Percentiles rank a stretch among this genome's conserved stretches.
Evolutionary conservation across 306 rosid species (phyloP).

Genomic region (Cicer bijugum): DNA sequence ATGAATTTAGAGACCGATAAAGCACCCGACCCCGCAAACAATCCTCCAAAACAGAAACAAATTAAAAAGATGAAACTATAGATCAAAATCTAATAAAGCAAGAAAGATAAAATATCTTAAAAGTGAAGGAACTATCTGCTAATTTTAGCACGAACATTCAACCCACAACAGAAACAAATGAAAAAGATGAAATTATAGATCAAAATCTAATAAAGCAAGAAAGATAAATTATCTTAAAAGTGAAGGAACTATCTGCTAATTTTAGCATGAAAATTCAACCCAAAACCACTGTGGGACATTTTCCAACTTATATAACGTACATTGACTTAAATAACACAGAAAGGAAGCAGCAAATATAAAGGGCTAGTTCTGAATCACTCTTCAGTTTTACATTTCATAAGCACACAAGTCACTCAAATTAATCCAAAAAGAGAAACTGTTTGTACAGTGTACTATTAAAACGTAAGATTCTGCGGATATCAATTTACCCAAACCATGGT

Average conservation of each 20-base stretch:
- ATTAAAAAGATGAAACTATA: background rate
- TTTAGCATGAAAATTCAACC: background rate
- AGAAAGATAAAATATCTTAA: background rate
- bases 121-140: background rate
- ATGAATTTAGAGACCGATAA: background rate
- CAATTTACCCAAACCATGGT: background rate
- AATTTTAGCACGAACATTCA: background rate
- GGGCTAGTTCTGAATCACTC: background rate
- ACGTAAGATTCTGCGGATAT: background rate
- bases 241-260: background rate
- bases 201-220: background rate
- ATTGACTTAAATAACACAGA: background rate
- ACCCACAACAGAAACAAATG: background rate
- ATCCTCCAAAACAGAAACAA: background rate
- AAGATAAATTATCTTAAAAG: background rate
- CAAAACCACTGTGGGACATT: background rate
- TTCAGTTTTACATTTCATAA: background rate
- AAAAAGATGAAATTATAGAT: no score
- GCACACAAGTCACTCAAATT: background rate
- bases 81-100: background rate
- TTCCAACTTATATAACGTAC: background rate
- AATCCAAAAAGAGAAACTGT: background rate
- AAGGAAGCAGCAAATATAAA: slow-evolving; percentile 2
- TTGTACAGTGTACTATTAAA: background rate
- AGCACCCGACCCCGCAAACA: background rate